Evolutionary conservation across 495 filamentous ascomycete species (phyloP), one percentile per base, ranked within the genome.

Genomic region (Trichoderma erinaceum): DNA sequence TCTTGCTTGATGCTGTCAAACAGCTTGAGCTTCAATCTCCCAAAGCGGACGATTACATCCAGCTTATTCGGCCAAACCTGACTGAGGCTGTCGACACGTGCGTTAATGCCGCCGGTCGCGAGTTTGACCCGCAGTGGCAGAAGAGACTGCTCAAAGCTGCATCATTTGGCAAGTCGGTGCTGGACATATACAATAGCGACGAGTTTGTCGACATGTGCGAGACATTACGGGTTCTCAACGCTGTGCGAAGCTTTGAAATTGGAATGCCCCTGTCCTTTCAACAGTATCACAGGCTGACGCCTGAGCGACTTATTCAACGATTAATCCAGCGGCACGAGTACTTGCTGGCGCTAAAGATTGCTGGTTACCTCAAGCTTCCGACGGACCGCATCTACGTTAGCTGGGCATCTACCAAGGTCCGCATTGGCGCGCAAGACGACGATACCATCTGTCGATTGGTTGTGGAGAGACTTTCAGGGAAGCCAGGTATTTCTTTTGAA

Each of bases 171-270:
- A 99, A 99, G 76, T 98, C 95, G 0, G 94, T 97, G 0, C 84
- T 97, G 2, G 95, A 97, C 71, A 86, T 98, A 38, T 99, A 98
- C 78, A 96, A 91, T 77, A 96, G 91, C 73, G 95, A 99, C 70
- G 94, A 98, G 68, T 99, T 98, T 76, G 96, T 99, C 35, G 93
- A 97, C 68, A 97, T 97, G 92, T 97, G 92, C 70, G 95, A 99
- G 77, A 93, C 89, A 13, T 79, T 98, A 21, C 89, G 95, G 63
- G 92, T 99, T 4, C 83, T 99, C 41, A 97, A 96, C 73, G 94
- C 96, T 18, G 88, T 92, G 4, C 85, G 95, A 63, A 96, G 90
- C 75, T 97, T 92, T 72, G 88, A 95, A 73, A 88, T 99, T 67
- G 95, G 96, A 15, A 71, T 99, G 18, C 92, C 95, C 0, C 72